Percentiles rank a stretch among this genome's conserved stretches.
phyloP scores from a whole-genome alignment of 176 grass and related monocot species.

The Triticum timopheevii region DNA sequence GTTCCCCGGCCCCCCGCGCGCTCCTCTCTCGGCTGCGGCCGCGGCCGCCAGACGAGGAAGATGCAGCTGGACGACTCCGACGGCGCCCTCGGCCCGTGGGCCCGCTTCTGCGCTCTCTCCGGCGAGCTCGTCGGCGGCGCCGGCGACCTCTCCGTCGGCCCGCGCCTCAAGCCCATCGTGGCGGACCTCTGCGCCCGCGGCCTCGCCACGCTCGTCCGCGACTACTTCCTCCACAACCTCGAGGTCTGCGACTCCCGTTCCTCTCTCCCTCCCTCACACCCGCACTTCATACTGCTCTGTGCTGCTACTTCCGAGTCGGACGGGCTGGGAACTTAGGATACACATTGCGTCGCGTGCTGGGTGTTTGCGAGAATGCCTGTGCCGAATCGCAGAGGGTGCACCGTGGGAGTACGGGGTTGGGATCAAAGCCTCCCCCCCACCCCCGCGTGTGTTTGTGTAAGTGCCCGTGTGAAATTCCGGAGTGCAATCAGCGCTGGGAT shows the following conservation, averaged over 20 bases:
- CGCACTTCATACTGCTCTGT: background rate
- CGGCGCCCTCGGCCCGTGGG: slow-evolving; percentile 55
- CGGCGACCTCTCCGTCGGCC: slow-evolving; percentile 39
- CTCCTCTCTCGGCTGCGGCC: background rate
- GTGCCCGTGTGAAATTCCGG: background rate
- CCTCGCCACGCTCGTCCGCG: slow-evolving; percentile 59
- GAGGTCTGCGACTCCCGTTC: slow-evolving; percentile 40
- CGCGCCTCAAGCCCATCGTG: slow-evolving; percentile 46
- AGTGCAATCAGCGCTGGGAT: background rate
- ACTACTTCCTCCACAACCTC: slow-evolving; percentile 72
- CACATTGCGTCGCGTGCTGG: background rate
- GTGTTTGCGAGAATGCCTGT: slow-evolving; percentile 48
- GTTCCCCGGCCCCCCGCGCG: background rate
- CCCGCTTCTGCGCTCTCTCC: slow-evolving; percentile 54
- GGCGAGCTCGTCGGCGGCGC: slow-evolving; percentile 44
- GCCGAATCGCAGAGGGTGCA: background rate
- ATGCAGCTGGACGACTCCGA: slow-evolving; percentile 53
- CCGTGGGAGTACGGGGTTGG: background rate
- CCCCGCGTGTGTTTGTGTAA: background rate
- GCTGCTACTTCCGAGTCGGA: background rate
- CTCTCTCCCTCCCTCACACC: background rate
- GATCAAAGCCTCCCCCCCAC: background rate
- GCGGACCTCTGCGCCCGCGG: slow-evolving; percentile 55
- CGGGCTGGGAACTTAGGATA: background rate
- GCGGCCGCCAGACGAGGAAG: background rate